Evolutionary conservation across 768 basidiomycete genomes (phyloP), one percentile per base, ranked within the genome.

Genomic region (Boletus vinaceobasis): DNA sequence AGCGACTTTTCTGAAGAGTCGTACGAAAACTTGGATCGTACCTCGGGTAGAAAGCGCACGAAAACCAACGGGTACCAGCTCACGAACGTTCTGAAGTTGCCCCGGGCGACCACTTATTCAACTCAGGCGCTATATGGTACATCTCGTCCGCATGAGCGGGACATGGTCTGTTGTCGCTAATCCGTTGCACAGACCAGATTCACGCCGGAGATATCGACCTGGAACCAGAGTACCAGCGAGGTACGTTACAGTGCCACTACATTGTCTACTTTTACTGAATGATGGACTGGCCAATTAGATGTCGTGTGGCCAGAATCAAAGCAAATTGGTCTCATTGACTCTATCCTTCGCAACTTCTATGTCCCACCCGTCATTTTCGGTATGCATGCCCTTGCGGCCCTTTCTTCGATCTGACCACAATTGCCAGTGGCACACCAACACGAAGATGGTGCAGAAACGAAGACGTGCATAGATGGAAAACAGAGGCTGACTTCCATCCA

Each of bases 261-360:
- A 1, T 8, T 7, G 5, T 10, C 21, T 21, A 0, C 8, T 23
- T n/a, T 17, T 11, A 10, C 50, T 19, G 31, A 43, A 31, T 29
- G 17, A 42, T 43, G 14, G 6, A 21, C 21, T 3, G 23, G 2
- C 9, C 4, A 1, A 14, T 10, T 48, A 88, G 88, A 85, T 44
- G 82, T 92, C 37, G 90, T 93, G 1, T 93, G 90, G 90, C 76
- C 86, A 0, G 86, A 88, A 56, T 60, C 74, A 3, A 90, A 91
- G 68, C 88, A 90, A 66, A 79, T 85, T 21, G 81, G 82, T 0
- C 76, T 93, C 27, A 83, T 93, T 39, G 90, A 92, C 65, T 88
- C 87, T 2, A 76, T 91, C 11, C 81, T 88, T 56, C 83, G 86
- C 42, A 90, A 90, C 63, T 90, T 84, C 56, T 90, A 89, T 52